These are phyloP conservation scores for Diaporthe ilicicola DNA, from an alignment of 2,329 filamentous ascomycete species.

Conservation along the genomic window DNA sequence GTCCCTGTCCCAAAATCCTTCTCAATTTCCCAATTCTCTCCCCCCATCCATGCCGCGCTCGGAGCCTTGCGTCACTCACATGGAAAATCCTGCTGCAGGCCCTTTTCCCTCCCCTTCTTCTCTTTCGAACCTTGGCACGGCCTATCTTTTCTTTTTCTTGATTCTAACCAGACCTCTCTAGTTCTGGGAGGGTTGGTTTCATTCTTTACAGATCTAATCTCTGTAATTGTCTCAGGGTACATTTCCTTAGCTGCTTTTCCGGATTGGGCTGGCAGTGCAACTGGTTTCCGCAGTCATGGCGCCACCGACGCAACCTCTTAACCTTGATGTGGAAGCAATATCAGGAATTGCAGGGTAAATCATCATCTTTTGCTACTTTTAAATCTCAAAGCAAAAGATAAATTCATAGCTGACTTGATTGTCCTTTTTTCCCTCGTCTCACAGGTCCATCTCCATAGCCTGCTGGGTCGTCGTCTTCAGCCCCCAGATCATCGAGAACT, in stretches of 20 bases:
- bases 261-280: background rate
- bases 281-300: conserved; percentile 50
- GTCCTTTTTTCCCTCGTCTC: conserved; percentile 4
- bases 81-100: conserved; percentile 31
- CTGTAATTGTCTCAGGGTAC: background rate
- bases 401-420: background rate
- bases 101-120: background rate
- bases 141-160: background rate
- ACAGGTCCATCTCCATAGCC: conserved; percentile 90
- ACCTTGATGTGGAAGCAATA: conserved; percentile 87
- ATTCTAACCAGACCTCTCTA: background rate
- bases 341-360: conserved; percentile 86
- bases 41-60: background rate
- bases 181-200: background rate
- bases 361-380: conserved; percentile 8
- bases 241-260: background rate
- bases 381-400: background rate
- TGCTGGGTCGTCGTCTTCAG: conserved; percentile 99
- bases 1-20: background rate
- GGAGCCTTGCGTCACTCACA: conserved; percentile 29
- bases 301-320: conserved; percentile 64
- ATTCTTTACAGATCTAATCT: background rate
- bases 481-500: conserved; percentile 96
- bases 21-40: background rate
- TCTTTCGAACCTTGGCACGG: background rate